Conservation (phyloP, 129 eudicot genomes). For the Flaveria brownii region DNA sequence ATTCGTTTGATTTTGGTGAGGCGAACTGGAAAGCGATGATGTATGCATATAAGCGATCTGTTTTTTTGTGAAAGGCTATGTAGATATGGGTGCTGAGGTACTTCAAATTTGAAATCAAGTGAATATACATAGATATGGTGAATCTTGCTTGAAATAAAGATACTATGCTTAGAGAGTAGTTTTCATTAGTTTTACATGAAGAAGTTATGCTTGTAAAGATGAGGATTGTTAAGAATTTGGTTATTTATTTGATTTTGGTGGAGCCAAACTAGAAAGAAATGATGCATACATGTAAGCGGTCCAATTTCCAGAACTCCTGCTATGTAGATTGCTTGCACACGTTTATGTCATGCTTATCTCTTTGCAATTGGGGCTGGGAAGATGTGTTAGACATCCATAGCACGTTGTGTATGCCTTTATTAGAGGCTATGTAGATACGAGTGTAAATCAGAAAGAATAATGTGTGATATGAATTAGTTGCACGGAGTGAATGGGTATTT, state of each 20-base stretch:
- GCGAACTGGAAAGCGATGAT: background rate
- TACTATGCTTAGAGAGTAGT: background rate
- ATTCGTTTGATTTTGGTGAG: background rate
- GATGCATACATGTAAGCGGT: background rate
- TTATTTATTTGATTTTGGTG: background rate
- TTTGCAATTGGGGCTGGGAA: background rate
- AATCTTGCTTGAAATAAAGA: background rate
- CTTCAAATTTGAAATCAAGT: background rate
- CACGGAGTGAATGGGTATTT: background rate
- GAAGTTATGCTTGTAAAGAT: background rate
- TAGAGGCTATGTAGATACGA: constrained; percentile 1
- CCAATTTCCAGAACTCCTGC: background rate
- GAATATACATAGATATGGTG: background rate
- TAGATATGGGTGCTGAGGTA: background rate
- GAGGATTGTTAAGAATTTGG: background rate
- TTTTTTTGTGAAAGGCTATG: background rate
- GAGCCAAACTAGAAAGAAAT: background rate
- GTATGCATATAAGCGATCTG: background rate
- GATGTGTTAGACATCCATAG: background rate
- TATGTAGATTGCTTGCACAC: background rate
- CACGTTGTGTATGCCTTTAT: background rate
- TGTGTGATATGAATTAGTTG: background rate
- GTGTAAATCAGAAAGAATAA: background rate
- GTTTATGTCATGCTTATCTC: background rate
- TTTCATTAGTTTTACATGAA: background rate